Percentiles rank a stretch among this genome's conserved stretches.
Conservation (phyloP, 139 green algal genomes). For the Chlamydomonas incerta region DNA sequence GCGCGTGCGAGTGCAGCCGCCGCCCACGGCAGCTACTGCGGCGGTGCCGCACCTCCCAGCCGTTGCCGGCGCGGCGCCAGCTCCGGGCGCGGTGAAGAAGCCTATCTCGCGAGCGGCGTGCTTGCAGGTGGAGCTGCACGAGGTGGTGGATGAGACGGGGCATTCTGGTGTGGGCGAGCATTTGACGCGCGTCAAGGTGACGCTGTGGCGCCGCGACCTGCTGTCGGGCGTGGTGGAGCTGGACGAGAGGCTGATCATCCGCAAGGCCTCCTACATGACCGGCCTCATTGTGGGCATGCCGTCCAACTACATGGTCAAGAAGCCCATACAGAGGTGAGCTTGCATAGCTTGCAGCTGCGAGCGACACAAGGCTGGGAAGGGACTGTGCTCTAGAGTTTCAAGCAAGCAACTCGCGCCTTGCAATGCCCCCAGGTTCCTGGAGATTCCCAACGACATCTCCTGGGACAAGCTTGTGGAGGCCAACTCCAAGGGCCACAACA, state of each 20-base stretch:
- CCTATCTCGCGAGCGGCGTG: too few relatives aligned
- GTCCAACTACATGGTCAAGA: slow-evolving; percentile 1
- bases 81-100: neutral
- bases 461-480: neutral
- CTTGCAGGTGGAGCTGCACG: neutral
- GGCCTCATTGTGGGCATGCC: slow-evolving; percentile 30
- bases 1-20: slow-evolving; percentile 8
- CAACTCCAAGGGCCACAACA: neutral
- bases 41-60: too few relatives aligned
- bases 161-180: neutral
- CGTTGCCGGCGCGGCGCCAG: neutral
- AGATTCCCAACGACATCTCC: neutral
- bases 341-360: too few relatives aligned
- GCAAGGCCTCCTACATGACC: neutral
- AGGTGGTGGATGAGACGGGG: neutral
- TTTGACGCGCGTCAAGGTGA: slow-evolving; percentile 2
- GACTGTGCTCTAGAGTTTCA: neutral
- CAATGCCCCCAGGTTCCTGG: neutral
- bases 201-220: slow-evolving; percentile 42
- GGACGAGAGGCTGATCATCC: slow-evolving; percentile 13
- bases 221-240: slow-evolving; percentile 35
- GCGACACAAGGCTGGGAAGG: too few relatives aligned
- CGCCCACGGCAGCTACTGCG: neutral
- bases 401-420: too few relatives aligned
- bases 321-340: slow-evolving; percentile 22